Conservation (phyloP, 2,329 filamentous ascomycete species). For the Penicillium brasilianum region DNA sequence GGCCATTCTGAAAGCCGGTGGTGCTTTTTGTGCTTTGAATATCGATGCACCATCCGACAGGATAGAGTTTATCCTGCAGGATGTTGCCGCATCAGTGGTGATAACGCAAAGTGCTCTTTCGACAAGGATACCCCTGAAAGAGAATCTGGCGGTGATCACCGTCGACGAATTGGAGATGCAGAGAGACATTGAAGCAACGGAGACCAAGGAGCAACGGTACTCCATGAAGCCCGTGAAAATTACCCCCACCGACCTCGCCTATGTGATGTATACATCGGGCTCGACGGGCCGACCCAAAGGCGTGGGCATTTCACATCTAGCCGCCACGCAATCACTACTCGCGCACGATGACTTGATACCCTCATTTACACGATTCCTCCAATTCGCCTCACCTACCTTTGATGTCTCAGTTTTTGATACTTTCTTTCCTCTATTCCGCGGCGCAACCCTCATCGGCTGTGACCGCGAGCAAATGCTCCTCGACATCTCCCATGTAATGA, state of each 20-base stretch:
- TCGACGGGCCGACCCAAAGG: conserved; percentile 90
- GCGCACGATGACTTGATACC: conserved; percentile 82
- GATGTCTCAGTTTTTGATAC: conserved; percentile 96
- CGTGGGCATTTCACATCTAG: conserved; percentile 78
- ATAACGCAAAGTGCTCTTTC: conserved; percentile 59
- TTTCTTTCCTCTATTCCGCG: conserved; percentile 81
- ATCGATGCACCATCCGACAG: conserved; percentile 78
- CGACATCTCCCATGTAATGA: conserved; percentile 72
- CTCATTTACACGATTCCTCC: conserved; percentile 76
- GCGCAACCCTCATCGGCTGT: conserved; percentile 73
- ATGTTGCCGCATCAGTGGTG: conserved; percentile 72
- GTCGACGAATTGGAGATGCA: conserved; percentile 28
- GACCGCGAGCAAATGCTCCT: conserved; percentile 72
- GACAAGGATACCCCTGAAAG: conserved; percentile 28
- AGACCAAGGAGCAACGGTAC: background rate
- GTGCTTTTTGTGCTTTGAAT: conserved; percentile 83
- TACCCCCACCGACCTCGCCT: conserved; percentile 63
- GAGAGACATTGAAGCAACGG: background rate
- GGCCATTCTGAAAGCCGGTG: conserved; percentile 79
- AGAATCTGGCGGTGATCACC: conserved; percentile 28
- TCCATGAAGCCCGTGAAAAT: conserved; percentile 9
- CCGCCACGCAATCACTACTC: conserved; percentile 79
- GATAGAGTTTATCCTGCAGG: conserved; percentile 77
- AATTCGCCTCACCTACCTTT: conserved; percentile 91
- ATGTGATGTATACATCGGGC: conserved; percentile 92